Evolutionary conservation across 1,284 basidiomycete species (phyloP).

Genomic region (Trametes versicolor): DNA sequence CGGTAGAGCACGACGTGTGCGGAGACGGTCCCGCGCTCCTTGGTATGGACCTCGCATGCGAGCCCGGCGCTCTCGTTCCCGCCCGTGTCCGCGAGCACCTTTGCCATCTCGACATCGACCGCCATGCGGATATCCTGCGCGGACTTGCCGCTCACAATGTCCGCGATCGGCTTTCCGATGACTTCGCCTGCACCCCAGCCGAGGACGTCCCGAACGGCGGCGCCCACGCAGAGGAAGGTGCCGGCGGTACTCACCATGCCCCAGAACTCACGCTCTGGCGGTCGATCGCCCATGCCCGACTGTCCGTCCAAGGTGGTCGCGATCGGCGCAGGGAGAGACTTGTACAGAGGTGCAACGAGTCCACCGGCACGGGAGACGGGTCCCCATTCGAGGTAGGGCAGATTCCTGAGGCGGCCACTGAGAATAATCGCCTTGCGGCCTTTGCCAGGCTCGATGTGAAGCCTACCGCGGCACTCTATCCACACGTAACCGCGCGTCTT

Average conservation of each 20-base stretch:
- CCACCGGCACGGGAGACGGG: constrained; percentile 60
- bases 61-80: constrained; percentile 39
- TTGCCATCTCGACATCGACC: constrained; percentile 38
- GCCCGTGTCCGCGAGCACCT: constrained; percentile 35
- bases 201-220: constrained; percentile 61
- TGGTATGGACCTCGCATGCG: constrained; percentile 46
- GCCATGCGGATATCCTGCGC: constrained; percentile 30
- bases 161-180: constrained; percentile 69
- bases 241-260: constrained; percentile 60
- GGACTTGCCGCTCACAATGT: constrained; percentile 52
- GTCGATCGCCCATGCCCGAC: constrained; percentile 23
- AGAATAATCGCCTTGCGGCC: constrained; percentile 91
- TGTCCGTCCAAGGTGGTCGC: constrained; percentile 16
- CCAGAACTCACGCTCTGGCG: constrained; percentile 62
- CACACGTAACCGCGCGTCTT: constrained; percentile 80
- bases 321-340: constrained; percentile 16
- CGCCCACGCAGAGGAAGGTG: constrained; percentile 62
- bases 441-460: constrained; percentile 91
- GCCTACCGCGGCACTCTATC: constrained; percentile 87
- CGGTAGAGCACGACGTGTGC: constrained; percentile 53
- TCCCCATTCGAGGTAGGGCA: constrained; percentile 74
- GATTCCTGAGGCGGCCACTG: constrained; percentile 75
- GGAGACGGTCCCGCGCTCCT: constrained; percentile 46
- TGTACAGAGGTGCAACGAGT: constrained; percentile 39
- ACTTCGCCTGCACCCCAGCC: constrained; percentile 78